Base-by-base conservation (phyloP, 75 land plant genomes). In the Cupressus sempervirens region DNA sequence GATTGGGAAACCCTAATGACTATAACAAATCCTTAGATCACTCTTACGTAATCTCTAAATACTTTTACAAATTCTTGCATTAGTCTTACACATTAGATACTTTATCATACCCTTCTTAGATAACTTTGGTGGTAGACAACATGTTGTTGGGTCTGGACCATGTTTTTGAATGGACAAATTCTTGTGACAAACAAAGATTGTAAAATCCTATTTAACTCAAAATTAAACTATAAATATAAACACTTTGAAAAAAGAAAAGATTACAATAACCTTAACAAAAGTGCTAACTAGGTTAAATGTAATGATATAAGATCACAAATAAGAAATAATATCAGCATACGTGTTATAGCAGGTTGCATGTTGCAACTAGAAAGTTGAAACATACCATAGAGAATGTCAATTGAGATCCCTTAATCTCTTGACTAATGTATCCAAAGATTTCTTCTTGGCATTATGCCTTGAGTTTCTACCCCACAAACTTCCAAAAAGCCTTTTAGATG, bases 401-500 rank as follows among this genome's bases (percentile, higher is more conserved):
- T 81, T 90, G 52, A 94, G 93, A 72, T 97, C 98, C 84, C 85
- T 93, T 89, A 97, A 82, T 84, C 98, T 90, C 87, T 83, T 94
- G 52, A 91, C 89, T 82, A 97, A 87, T 74, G 89, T 54, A 85
- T 97, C 99, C 88, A 97, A 84, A 6, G 98, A 91, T 88, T 94
- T 97, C 90, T 94, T 97, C 52, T 95, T 90, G 20, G 93, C 83
- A 87, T 80, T 90, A 41, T 93, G 93, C 90, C 91, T 96, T 46
- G 94, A 76, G 52, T 84, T 90, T 65, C 97, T 84, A 45, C 41
- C 85, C 46, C 92, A 84, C 82, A 92, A 88, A 75, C 91, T 91
- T 72, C 94, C 93, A 90, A 95, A 96, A 67, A 96, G 84, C 48
- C 90, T 89, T 79, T 97, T 98, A 40, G 99, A 88, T 20, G 97